These are phyloP conservation scores for Microdochium nivale DNA, from an alignment of 2,329 filamentous ascomycete genomes.

Conservation along the genomic window DNA sequence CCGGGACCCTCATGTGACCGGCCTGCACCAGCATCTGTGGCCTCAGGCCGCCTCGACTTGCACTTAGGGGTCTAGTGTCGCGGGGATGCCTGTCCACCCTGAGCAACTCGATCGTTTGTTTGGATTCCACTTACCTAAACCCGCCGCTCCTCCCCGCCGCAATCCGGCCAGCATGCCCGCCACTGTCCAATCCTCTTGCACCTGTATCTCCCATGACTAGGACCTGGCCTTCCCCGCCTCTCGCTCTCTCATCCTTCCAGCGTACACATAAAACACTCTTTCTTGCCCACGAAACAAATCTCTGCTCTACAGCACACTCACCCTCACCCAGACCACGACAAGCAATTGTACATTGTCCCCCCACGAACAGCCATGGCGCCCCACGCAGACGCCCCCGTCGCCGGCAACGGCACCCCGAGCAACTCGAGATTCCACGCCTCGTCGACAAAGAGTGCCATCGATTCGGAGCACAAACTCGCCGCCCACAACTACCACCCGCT, in stretches of 20 bases:
- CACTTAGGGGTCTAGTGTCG: conserved; percentile 47
- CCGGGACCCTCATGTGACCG: conserved; percentile 1
- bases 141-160: conserved; percentile 1
- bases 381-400: conserved; percentile 38
- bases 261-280: too few relatives aligned
- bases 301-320: conserved; percentile 1
- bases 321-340: not conserved
- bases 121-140: conserved; percentile 18
- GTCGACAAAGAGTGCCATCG: conserved; percentile 72
- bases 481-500: conserved; percentile 99
- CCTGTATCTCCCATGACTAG: not conserved
- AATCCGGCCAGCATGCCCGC: not conserved
- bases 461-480: conserved; percentile 72
- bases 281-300: not conserved
- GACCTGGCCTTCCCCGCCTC: not conserved
- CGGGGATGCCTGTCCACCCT: not conserved
- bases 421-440: conserved; percentile 58
- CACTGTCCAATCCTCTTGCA: too few relatives aligned
- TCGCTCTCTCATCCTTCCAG: conserved; percentile 1
- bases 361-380: conserved; percentile 40
- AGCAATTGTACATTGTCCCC: not conserved
- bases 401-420: conserved; percentile 22
- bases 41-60: conserved; percentile 35
- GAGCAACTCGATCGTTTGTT: conserved; percentile 16
- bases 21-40: not conserved